Percentiles rank a stretch among this genome's conserved stretches.
These are phyloP conservation scores for Sicyos baderoa DNA, from an alignment of 306 rosid species.

Conservation along the genomic window DNA sequence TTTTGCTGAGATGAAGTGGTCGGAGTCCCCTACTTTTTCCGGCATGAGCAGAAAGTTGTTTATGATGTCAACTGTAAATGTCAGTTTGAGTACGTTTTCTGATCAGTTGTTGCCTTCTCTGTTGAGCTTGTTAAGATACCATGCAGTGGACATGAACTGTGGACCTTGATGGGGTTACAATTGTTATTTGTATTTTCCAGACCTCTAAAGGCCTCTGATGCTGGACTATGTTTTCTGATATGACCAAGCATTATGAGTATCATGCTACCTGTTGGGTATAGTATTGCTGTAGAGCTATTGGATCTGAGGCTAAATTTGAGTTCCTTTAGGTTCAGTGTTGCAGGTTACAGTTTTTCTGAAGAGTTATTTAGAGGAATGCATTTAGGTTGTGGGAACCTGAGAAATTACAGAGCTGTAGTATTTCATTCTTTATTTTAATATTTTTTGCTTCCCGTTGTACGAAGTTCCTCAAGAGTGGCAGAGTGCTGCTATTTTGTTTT, in stretches of 20 bases:
- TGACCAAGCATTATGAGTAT: neutral
- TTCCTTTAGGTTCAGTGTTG: slow-evolving; percentile 6
- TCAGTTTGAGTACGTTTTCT: slow-evolving; percentile 3
- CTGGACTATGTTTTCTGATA: slow-evolving; percentile 1
- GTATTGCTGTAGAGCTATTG: neutral
- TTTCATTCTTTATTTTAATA: neutral
- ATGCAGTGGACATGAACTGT: neutral
- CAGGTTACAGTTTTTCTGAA: neutral
- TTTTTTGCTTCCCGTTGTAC: neutral
- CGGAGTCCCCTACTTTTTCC: neutral
- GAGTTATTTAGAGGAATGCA: neutral
- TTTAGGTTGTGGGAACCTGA: slow-evolving; percentile 11
- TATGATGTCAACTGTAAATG: neutral
- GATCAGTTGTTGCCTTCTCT: neutral
- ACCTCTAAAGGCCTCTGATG: neutral
- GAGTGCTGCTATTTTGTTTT: slow-evolving; percentile 12
- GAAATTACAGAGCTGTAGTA: slow-evolving; percentile 3
- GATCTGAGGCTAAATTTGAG: slow-evolving; percentile 14
- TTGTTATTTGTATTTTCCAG: neutral
- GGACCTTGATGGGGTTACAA: neutral
- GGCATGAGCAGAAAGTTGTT: neutral
- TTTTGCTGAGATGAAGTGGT: neutral
- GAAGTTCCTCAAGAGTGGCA: neutral
- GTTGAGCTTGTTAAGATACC: slow-evolving; percentile 8
- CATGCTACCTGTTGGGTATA: neutral